phyloP scores from a whole-genome alignment of 768 basidiomycete species.

The Rhodotorula babjevae region DNA sequence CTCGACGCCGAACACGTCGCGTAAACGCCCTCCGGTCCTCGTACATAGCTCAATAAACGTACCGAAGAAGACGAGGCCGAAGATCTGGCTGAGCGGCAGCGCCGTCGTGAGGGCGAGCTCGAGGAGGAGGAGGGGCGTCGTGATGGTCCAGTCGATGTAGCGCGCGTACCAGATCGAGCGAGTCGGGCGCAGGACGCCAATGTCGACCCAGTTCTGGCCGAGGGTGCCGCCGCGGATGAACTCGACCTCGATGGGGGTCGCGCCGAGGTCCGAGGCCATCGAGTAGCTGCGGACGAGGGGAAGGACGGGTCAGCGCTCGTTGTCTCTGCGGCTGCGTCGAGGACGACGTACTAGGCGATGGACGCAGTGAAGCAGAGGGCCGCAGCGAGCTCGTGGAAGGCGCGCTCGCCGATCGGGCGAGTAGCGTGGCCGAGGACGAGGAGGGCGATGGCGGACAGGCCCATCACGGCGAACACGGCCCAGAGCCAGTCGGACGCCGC shows the following conservation, averaged over 20 bases:
- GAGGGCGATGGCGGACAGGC: constrained; percentile 49
- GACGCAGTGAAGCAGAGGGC: constrained; percentile 51
- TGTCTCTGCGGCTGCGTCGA: neutral
- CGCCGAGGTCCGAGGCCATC: constrained; percentile 59
- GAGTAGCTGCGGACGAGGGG: constrained; percentile 46
- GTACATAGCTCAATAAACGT: neutral
- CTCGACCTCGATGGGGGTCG: constrained; percentile 52
- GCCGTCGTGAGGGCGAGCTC: constrained; percentile 53
- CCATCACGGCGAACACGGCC: constrained; percentile 57
- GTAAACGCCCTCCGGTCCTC: too few species aligned
- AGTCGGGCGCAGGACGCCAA: constrained; percentile 35
- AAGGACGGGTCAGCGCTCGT: neutral
- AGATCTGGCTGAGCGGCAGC: constrained; percentile 54
- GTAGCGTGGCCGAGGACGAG: constrained; percentile 39
- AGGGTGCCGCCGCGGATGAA: constrained; percentile 46
- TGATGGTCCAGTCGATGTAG: constrained; percentile 51
- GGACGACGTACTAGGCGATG: constrained; percentile 47
- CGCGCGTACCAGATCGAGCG: constrained; percentile 52
- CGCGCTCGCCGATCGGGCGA: constrained; percentile 49
- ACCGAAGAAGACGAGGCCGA: constrained; percentile 51
- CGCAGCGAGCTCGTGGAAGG: constrained; percentile 55
- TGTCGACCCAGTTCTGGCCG: constrained; percentile 36
- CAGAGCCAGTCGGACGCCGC: constrained; percentile 57
- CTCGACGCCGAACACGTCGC: too few species aligned
- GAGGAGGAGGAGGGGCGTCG: constrained; percentile 56